These are phyloP conservation scores for Russula sp. DNA, from an alignment of 768 basidiomycete genomes.

Conservation along the genomic window DNA sequence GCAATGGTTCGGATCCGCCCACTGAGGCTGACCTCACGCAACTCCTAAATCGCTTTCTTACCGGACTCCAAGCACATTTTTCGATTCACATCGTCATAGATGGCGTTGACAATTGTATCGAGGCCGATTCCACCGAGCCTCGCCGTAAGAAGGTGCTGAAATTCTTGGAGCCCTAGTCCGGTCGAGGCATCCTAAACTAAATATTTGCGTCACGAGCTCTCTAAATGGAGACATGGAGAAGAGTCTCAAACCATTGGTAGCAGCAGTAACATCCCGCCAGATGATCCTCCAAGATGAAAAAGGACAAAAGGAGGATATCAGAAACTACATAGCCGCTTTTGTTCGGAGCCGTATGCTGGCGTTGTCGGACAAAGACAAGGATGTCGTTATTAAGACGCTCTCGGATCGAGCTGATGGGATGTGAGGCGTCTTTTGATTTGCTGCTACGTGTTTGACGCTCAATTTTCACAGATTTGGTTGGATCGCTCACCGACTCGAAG, in stretches of 20 bases:
- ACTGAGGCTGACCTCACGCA: background rate
- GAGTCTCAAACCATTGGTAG: background rate
- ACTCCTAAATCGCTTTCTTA: background rate
- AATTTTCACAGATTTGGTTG: background rate
- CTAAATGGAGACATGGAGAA: background rate
- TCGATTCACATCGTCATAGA: background rate
- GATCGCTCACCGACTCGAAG: background rate
- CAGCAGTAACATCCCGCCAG: background rate
- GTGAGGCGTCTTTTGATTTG: background rate
- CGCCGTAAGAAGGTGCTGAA: background rate
- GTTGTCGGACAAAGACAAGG: background rate
- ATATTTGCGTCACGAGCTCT: background rate
- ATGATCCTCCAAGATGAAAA: background rate
- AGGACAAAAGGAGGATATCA: conserved; percentile 3
- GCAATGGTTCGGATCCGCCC: background rate
- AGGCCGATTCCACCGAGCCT: background rate
- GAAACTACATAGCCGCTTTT: background rate
- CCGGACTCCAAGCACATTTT: background rate
- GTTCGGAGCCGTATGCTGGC: background rate
- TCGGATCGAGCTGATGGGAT: background rate
- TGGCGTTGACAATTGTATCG: background rate
- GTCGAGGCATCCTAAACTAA: background rate
- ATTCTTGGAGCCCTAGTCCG: background rate
- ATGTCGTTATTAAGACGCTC: background rate
- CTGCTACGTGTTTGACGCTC: background rate